phyloP scores from a whole-genome alignment of 805 yeast genomes.

The Candida mattraensis region DNA sequence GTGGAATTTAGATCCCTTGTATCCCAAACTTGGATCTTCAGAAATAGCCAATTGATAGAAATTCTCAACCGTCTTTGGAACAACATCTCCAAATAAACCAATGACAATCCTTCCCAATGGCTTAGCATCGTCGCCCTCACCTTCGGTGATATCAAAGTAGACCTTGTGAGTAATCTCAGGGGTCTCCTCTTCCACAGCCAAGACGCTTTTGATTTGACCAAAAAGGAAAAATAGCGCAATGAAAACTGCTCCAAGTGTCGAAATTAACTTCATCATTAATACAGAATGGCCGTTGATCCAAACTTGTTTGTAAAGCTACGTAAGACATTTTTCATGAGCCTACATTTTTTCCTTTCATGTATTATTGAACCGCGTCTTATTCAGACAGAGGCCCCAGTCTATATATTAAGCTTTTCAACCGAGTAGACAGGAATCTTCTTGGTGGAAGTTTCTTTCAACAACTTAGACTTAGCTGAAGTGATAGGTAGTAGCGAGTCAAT shows the following conservation, averaged over 20 bases:
- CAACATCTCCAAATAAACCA: slow-evolving; percentile 84
- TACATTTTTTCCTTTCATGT: neutral
- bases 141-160: slow-evolving; percentile 82
- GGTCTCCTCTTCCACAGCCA: slow-evolving; percentile 30
- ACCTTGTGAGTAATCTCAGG: slow-evolving; percentile 75
- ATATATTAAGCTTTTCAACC: slow-evolving; percentile 47
- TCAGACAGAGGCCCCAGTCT: too few relatives aligned
- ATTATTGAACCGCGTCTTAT: slow-evolving; percentile 3
- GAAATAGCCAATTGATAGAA: slow-evolving; percentile 79
- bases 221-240: slow-evolving; percentile 19
- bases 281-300: too few relatives aligned
- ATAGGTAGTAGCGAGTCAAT: slow-evolving; percentile 27
- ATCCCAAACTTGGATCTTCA: slow-evolving; percentile 65
- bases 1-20: slow-evolving; percentile 65
- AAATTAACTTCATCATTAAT: slow-evolving; percentile 26
- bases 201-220: slow-evolving; percentile 19
- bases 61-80: slow-evolving; percentile 87
- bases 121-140: slow-evolving; percentile 65
- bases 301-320: neutral
- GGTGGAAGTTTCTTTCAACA: slow-evolving; percentile 34
- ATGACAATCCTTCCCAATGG: slow-evolving; percentile 77
- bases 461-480: slow-evolving; percentile 19
- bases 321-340: too few relatives aligned
- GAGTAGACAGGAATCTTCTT: slow-evolving; percentile 55
- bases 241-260: slow-evolving; percentile 19